A percentile compares a stretch with the other conserved stretches of the same genome.
Evolutionary conservation across 805 yeast species (phyloP).

Genomic region (Pichia californica): DNA sequence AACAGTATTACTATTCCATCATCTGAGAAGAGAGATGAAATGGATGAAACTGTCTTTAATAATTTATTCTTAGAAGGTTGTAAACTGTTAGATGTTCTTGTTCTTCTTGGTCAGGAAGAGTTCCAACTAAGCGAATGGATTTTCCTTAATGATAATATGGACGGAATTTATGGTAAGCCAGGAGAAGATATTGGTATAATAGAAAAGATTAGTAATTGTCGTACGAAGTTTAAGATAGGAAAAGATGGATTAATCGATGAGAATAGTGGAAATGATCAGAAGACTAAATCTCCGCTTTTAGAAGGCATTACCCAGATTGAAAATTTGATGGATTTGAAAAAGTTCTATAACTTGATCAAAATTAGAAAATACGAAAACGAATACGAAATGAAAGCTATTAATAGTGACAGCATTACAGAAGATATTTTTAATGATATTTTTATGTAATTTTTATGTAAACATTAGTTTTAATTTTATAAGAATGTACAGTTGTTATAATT

Average conservation of each 20-base stretch:
- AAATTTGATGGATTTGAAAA: conserved; percentile 43
- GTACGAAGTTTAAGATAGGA: neutral
- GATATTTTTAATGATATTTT: conserved; percentile 60
- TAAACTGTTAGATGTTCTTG: conserved; percentile 70
- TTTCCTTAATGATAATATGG: conserved; percentile 56
- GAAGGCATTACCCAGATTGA: conserved; percentile 35
- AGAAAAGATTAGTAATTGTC: conserved; percentile 26
- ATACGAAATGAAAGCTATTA: conserved; percentile 43
- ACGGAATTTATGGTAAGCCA: conserved; percentile 23
- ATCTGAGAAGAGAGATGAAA: conserved; percentile 3
- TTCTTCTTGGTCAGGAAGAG: conserved; percentile 68
- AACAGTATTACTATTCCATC: no score
- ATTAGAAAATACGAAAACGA: conserved; percentile 59
- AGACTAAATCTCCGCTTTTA: conserved; percentile 38
- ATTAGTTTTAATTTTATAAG: no score
- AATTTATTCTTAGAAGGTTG: conserved; percentile 51
- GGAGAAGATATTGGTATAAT: conserved; percentile 28
- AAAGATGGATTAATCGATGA: conserved; percentile 16
- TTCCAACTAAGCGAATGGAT: conserved; percentile 79
- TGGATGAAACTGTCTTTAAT: conserved; percentile 27
- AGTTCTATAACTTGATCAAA: conserved; percentile 62
- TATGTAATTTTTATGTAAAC: conserved; percentile 13
- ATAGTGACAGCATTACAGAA: conserved; percentile 40
- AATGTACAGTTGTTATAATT: no score
- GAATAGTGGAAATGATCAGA: conserved; percentile 4